Evolutionary conservation across 148 eudicot genomes (phyloP).

Genomic region (Arbutus unedo): DNA sequence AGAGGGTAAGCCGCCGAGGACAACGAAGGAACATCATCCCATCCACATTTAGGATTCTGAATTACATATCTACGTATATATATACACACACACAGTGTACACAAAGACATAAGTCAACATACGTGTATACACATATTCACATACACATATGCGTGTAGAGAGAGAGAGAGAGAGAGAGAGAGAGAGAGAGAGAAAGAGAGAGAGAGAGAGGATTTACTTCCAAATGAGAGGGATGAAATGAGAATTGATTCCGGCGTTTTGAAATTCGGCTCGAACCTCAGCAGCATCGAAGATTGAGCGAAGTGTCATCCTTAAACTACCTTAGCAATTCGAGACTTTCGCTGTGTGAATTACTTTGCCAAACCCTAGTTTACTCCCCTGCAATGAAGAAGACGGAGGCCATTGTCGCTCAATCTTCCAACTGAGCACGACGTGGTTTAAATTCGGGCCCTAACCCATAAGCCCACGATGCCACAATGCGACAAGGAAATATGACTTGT

Average conservation of each 20-base stretch:
- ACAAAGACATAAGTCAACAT: neutral
- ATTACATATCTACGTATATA: slow-evolving; percentile 43
- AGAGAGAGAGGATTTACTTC: slow-evolving; percentile 46
- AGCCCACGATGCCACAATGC: no score
- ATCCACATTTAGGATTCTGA: slow-evolving; percentile 66
- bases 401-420: neutral
- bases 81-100: neutral
- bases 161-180: slow-evolving; percentile 12
- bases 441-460: no score
- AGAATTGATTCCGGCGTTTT: slow-evolving; percentile 59
- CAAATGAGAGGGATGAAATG: slow-evolving; percentile 75
- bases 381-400: neutral
- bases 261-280: slow-evolving; percentile 57
- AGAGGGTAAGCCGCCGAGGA: slow-evolving; percentile 73
- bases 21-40: slow-evolving; percentile 76
- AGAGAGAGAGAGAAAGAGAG: no score
- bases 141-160: neutral
- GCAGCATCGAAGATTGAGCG: slow-evolving; percentile 73
- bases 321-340: neutral
- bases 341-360: neutral
- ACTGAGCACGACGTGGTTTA: neutral
- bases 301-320: slow-evolving; percentile 26
- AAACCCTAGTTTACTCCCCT: neutral
- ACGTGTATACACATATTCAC: neutral
- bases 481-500: no score